Evolutionary conservation across 345 rosid genomes (phyloP).

Genomic region (Murraya koenigii): DNA sequence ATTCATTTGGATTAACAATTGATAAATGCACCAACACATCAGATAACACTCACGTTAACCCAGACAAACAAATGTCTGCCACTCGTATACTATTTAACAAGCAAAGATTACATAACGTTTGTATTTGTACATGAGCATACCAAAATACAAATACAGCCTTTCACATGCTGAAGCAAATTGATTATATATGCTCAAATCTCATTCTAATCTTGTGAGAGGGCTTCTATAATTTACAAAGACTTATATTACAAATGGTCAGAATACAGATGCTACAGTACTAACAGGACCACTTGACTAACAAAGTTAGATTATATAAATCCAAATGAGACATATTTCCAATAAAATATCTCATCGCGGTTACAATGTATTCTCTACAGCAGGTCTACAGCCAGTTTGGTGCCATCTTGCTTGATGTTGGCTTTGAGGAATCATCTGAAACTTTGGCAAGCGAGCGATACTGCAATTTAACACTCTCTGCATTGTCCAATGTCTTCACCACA

Average conservation of each 20-base stretch:
- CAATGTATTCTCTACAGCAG: slow-evolving; percentile 1
- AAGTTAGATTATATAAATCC: slow-evolving; percentile 15
- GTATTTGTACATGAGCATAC: background rate
- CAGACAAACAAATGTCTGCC: no score
- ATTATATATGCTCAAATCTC: slow-evolving; percentile 4
- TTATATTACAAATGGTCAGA: slow-evolving; percentile 11
- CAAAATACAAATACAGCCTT: slow-evolving; percentile 9
- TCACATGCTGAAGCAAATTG: slow-evolving; percentile 5
- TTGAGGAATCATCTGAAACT: slow-evolving; percentile 44
- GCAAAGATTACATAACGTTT: background rate
- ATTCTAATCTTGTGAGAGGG: slow-evolving; percentile 10
- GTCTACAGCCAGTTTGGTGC: slow-evolving; percentile 58
- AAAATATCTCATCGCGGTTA: background rate
- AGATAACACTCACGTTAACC: no score
- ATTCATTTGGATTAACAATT: no score
- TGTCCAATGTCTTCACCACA: slow-evolving; percentile 88
- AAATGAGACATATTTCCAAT: background rate
- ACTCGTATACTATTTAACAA: background rate
- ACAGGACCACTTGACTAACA: background rate
- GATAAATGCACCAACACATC: no score
- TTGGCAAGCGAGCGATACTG: slow-evolving; percentile 88
- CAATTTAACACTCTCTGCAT: slow-evolving; percentile 85
- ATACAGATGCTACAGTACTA: background rate
- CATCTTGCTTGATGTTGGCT: slow-evolving; percentile 49
- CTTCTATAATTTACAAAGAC: slow-evolving; percentile 33